Evolutionary conservation across 805 yeast genomes (phyloP), one percentile per base, ranked within the genome.

Genomic region (Saturnispora silvae): DNA sequence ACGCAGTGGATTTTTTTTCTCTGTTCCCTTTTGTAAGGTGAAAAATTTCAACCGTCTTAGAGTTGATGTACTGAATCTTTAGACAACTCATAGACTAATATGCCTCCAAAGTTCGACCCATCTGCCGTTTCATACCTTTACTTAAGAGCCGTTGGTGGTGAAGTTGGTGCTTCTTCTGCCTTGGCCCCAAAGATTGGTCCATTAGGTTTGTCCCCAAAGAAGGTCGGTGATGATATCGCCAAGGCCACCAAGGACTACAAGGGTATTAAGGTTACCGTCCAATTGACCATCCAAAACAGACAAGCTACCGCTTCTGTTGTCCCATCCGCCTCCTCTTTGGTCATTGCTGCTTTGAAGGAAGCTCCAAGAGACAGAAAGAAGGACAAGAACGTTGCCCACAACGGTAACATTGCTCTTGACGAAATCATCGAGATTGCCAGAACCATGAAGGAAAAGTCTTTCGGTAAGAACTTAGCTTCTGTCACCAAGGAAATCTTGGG

Each of bases 151-250:
- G 94, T 86, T 59, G 98, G 98, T 83, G 98, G 98, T 79, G 98
- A 92, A 78, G 94, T 92, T 62, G 98, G 97, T 76, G 95, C 96
- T 63, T 86, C 97, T 50, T 83, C 98, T 54, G 96, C 98, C 55
- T 82, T 92, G 63, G 98, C 98, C 59, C 98, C 98, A 68, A 92
- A 92, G 89, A 92, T 92, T 65, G 98, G 98, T 84, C 98, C 98
- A 59, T 84, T 92, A 67, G 98, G 98, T 86, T 77, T 92, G 60
- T 86, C 96, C 49, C 96, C 98, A 76, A 92, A 89, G 94, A 89
- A 92, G 81, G 96, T 92, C 65, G 98, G 98, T 87, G 98, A 92
- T 74, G 98, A 92, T 68, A 92, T 92, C 62, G 98, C 98, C 68
- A 92, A 92, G 81, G 98, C 98, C 68, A 89, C 98, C 75, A 81